Conservation (phyloP, 2,329 filamentous ascomycete species). For the Aspergillus calidoustus region DNA sequence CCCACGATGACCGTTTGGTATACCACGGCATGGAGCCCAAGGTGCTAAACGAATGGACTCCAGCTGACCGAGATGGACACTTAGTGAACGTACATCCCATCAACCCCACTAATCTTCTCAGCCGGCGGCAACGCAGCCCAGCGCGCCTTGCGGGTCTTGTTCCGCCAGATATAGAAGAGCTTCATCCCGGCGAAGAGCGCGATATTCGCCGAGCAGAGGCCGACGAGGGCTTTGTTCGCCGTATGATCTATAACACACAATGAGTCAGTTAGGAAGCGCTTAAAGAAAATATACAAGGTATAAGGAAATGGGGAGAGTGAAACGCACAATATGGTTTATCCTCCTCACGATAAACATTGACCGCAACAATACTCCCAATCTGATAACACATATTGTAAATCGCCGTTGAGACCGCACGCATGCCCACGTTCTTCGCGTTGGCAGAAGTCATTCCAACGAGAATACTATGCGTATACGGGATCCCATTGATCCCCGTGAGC, state of each 20-base stretch:
- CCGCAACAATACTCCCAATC: conserved; percentile 10
- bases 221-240: conserved; percentile 1
- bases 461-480: conserved; percentile 10
- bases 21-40: too few species aligned
- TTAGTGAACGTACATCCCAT: conserved; percentile 1
- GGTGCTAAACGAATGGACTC: too few species aligned
- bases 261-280: too few species aligned
- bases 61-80: not conserved
- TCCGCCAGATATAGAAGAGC: conserved; percentile 10
- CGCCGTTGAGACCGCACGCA: conserved; percentile 9
- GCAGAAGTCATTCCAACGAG: conserved; percentile 7
- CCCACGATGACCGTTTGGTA: too few species aligned
- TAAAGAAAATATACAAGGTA: too few species aligned
- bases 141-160: not conserved
- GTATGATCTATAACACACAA: not conserved
- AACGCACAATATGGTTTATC: conserved; percentile 11
- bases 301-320: not conserved
- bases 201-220: conserved; percentile 5
- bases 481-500: conserved; percentile 9
- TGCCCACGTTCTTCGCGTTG: conserved; percentile 7
- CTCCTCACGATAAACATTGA: conserved; percentile 9
- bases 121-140: not conserved
- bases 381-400: conserved; percentile 13
- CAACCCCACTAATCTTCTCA: conserved; percentile 5
- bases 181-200: conserved; percentile 6